Percentiles rank a stretch among this genome's conserved stretches.
These are phyloP conservation scores for Garcia nutans DNA, from an alignment of 345 rosid genomes.

Conservation along the genomic window DNA sequence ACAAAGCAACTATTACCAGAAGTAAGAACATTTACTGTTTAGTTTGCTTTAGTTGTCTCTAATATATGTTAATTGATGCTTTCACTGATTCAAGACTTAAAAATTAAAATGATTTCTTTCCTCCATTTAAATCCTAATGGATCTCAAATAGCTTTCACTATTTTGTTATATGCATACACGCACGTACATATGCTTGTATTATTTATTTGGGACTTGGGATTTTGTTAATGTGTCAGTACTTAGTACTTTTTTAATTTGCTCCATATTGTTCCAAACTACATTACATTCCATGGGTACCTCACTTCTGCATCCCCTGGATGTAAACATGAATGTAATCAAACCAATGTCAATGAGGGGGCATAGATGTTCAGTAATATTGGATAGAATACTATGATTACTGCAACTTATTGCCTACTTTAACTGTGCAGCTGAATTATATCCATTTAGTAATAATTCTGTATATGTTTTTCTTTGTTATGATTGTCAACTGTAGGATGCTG, in stretches of 20 bases:
- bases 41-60: neutral
- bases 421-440: constrained; percentile 7
- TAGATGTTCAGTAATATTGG: neutral
- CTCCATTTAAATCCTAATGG: neutral
- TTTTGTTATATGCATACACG: neutral
- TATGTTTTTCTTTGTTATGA: constrained; percentile 4
- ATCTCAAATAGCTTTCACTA: neutral
- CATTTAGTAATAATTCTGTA: neutral
- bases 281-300: constrained; percentile 10
- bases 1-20: constrained; percentile 70
- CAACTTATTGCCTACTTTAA: neutral
- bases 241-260: neutral
- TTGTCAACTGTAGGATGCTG: constrained; percentile 51
- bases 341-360: neutral
- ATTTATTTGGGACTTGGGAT: neutral
- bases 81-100: neutral
- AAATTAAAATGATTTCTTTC: neutral
- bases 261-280: neutral
- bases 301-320: neutral
- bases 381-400: neutral
- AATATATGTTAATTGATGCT: neutral
- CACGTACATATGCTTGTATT: too few relatives aligned
- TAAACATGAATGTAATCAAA: neutral
- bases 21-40: constrained; percentile 37
- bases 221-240: neutral